A percentile compares a stretch with the other conserved stretches of the same genome.
phyloP scores from a whole-genome alignment of 805 yeast genomes.

The Yarrowia keelungensis region DNA sequence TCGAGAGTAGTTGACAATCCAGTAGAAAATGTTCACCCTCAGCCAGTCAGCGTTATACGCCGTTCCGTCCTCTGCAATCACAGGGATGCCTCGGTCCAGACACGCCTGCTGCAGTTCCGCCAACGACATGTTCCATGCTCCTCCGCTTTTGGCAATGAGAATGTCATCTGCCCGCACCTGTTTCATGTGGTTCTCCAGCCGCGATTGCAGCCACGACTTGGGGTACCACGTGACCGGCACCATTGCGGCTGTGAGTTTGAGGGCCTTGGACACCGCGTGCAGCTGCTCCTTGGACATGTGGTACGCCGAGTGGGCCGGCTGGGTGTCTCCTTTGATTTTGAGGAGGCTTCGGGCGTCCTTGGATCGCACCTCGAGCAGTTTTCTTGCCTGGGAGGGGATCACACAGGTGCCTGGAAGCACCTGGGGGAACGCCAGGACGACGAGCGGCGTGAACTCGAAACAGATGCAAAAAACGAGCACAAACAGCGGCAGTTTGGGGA shows the following conservation, averaged over 20 bases:
- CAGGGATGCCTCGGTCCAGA: constrained; percentile 56
- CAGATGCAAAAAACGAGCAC: constrained; percentile 60
- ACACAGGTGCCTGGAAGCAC: constrained; percentile 69
- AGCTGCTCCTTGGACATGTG: constrained; percentile 41
- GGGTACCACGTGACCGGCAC: constrained; percentile 49
- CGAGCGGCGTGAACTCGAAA: constrained; percentile 63
- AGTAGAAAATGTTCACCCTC: constrained; percentile 39
- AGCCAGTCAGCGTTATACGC: constrained; percentile 34
- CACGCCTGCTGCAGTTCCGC: constrained; percentile 60
- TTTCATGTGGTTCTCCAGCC: constrained; percentile 54
- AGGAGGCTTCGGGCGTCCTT: constrained; percentile 14
- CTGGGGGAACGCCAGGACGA: constrained; percentile 61
- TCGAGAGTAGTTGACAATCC: constrained; percentile 43
- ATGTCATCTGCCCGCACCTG: constrained; percentile 62
- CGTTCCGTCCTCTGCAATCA: background rate
- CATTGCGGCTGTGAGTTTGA: constrained; percentile 42
- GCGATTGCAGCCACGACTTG: constrained; percentile 51
- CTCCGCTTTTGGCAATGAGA: constrained; percentile 53
- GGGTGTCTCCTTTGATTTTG: background rate
- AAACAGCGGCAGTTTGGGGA: constrained; percentile 64
- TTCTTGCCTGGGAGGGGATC: constrained; percentile 54
- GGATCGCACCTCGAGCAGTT: constrained; percentile 2
- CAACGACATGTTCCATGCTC: constrained; percentile 56
- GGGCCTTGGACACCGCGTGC: constrained; percentile 41
- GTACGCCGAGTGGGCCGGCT: constrained; percentile 41